These are phyloP conservation scores for Pseudogymnoascus sp. DNA, from an alignment of 2,329 filamentous ascomycete genomes.

Conservation along the genomic window DNA sequence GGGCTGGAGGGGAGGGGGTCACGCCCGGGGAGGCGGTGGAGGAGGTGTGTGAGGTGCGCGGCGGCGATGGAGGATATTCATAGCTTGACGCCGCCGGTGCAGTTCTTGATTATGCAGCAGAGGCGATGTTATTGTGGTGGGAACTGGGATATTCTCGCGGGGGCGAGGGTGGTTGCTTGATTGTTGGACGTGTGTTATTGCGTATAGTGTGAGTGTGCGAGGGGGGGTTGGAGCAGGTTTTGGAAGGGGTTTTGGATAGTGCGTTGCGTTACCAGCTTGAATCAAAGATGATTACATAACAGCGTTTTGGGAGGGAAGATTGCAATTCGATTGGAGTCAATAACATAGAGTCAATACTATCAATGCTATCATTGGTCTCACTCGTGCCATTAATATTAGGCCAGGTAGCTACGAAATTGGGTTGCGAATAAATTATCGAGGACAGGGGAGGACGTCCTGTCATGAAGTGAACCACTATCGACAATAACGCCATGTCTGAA, in stretches of 20 bases:
- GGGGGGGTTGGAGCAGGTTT: too few relatives aligned
- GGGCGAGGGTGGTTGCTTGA: constrained; percentile 4
- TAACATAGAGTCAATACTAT: background rate
- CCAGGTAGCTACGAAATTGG: background rate
- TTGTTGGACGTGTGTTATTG: background rate
- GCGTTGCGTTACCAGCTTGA: background rate
- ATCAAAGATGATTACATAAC: background rate
- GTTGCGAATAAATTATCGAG: background rate
- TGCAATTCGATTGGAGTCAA: background rate
- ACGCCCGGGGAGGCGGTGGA: constrained; percentile 19
- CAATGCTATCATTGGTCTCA: background rate
- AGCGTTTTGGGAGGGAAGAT: background rate
- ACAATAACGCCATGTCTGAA: background rate
- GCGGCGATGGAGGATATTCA: constrained; percentile 28
- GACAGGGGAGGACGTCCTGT: background rate
- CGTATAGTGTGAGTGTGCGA: background rate
- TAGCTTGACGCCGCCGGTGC: constrained; percentile 22
- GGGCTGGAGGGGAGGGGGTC: constrained; percentile 4
- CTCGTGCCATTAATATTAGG: background rate
- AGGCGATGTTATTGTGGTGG: constrained; percentile 27
- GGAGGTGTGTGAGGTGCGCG: constrained; percentile 27
- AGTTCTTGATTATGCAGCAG: constrained; percentile 29
- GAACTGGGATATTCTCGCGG: constrained; percentile 22
- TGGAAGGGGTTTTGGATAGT: background rate
- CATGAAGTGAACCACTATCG: background rate